Base-by-base conservation (phyloP, 2,329 filamentous ascomycete genomes). In the Xylaria sp. region DNA sequence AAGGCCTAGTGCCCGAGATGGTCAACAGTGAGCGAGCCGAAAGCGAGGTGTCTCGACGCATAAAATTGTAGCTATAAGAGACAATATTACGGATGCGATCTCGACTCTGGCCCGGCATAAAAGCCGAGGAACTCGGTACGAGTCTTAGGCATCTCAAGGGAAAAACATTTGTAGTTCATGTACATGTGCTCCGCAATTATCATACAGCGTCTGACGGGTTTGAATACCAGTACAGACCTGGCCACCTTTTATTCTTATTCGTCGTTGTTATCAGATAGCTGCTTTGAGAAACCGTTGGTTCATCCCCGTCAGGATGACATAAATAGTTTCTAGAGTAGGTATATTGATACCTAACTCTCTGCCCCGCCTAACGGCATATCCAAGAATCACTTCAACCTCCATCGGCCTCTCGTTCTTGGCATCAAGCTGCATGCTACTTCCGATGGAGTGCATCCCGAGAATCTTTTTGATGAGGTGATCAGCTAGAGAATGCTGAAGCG, bases 381-480 rank as follows among this genome's bases (percentile, higher is more conserved):
- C 88, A 13, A 91, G 75, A 61, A 91, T 89, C 4, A 89, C 86
- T 61, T 91, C 89, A 62, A 90, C 79, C 75, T 91, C 89, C 87
- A 91, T 87, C 9, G 81, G 82, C 71, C 84, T 84, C 0, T 86
- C 86, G 20, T 83, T 81, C 72, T 87, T 84, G 78, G 84, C 88
- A 76, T 91, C 89, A 18, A 84, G 79, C 54, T 86, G 82, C 89
- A 91, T 91, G 69, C 84, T 86, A 59, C 81, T 83, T 15, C 79
- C 75, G 37, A 82, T 81, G 0, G 83, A 78, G 56, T 82, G 82
- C 75, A 87, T 76, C 51, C 81, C 58, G 72, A 85, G 70, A 81
- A 87, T 80, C 79, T 83, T 81, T 74, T 80, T 84, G 10, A 84
- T 77, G 15, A 89, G 78, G 37, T 83, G 82, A 67, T 84, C 81